Conservation (phyloP, 2,329 filamentous ascomycete species). For the Xylariaceae sp. region DNA sequence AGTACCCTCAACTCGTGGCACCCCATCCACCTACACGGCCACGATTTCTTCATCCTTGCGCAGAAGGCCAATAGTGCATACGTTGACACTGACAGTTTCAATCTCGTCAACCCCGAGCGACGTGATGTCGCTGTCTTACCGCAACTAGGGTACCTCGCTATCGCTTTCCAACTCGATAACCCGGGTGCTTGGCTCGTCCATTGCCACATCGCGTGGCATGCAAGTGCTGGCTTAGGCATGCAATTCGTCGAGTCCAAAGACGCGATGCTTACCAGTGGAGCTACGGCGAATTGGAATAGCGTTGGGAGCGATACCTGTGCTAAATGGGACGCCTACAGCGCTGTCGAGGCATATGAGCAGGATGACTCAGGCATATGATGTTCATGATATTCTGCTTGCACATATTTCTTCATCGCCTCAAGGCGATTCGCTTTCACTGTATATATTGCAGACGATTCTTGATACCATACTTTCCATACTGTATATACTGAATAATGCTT, state of each 20-base stretch:
- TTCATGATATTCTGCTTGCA: too few relatives aligned
- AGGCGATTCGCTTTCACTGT: too few relatives aligned
- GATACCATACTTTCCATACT: too few relatives aligned
- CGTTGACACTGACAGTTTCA: constrained; percentile 27
- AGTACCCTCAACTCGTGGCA: constrained; percentile 26
- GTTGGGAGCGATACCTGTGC: neutral
- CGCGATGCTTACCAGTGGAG: neutral
- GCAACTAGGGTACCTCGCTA: constrained; percentile 41
- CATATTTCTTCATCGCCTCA: too few relatives aligned
- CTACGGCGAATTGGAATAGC: neutral
- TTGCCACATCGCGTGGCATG: neutral
- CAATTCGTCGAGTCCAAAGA: neutral
- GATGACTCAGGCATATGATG: neutral
- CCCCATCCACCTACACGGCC: constrained; percentile 41
- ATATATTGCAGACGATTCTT: too few relatives aligned
- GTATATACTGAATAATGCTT: too few relatives aligned
- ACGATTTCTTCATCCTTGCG: constrained; percentile 39
- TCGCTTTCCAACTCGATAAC: constrained; percentile 50
- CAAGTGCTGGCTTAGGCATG: neutral
- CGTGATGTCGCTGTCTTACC: constrained; percentile 46
- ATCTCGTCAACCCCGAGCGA: constrained; percentile 42
- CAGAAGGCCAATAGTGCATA: constrained; percentile 27
- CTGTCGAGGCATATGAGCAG: neutral
- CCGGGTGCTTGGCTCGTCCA: constrained; percentile 46
- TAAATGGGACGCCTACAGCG: neutral